Evolutionary conservation across 2,329 filamentous ascomycete genomes (phyloP).

Genomic region (Onygenales sp.): DNA sequence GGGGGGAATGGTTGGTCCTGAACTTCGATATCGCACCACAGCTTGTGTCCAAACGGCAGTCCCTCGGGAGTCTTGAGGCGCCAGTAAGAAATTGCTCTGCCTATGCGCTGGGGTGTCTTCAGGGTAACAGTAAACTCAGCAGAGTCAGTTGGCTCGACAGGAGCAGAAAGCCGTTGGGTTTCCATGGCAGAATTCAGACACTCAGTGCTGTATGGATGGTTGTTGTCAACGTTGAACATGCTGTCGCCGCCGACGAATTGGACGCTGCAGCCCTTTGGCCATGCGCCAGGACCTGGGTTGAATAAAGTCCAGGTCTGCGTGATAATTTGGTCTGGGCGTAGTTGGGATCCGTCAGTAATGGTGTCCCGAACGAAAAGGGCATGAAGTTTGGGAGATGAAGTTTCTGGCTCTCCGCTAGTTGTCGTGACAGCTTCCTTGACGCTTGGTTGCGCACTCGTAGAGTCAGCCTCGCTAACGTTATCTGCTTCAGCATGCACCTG

Average conservation of each 20-base stretch:
- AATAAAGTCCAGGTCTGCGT: slow-evolving; percentile 85
- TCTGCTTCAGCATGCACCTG: slow-evolving; percentile 44
- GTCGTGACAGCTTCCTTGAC: slow-evolving; percentile 12
- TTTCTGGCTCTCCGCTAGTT: slow-evolving; percentile 16
- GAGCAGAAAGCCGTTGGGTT: slow-evolving; percentile 63
- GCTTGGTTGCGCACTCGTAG: not conserved
- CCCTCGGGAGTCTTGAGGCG: slow-evolving; percentile 76
- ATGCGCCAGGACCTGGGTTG: slow-evolving; percentile 68
- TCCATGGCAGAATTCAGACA: slow-evolving; percentile 71
- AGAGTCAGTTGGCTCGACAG: slow-evolving; percentile 64
- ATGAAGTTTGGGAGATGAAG: slow-evolving; percentile 40
- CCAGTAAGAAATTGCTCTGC: slow-evolving; percentile 91
- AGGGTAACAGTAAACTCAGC: slow-evolving; percentile 75
- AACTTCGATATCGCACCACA: slow-evolving; percentile 90
- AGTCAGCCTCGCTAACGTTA: not conserved
- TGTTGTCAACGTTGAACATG: slow-evolving; percentile 84
- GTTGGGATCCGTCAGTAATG: slow-evolving; percentile 64
- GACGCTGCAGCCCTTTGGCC: slow-evolving; percentile 84
- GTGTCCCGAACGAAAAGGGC: slow-evolving; percentile 69
- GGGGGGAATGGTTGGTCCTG: not conserved
- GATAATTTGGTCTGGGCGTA: slow-evolving; percentile 65
- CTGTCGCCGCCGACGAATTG: slow-evolving; percentile 90
- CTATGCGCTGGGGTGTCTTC: slow-evolving; percentile 66
- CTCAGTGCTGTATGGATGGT: slow-evolving; percentile 65
- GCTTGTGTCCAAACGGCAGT: slow-evolving; percentile 75